Evolutionary conservation across 1,284 basidiomycete genomes (phyloP), one percentile per base, ranked within the genome.

Genomic region (Ustilago nuda): DNA sequence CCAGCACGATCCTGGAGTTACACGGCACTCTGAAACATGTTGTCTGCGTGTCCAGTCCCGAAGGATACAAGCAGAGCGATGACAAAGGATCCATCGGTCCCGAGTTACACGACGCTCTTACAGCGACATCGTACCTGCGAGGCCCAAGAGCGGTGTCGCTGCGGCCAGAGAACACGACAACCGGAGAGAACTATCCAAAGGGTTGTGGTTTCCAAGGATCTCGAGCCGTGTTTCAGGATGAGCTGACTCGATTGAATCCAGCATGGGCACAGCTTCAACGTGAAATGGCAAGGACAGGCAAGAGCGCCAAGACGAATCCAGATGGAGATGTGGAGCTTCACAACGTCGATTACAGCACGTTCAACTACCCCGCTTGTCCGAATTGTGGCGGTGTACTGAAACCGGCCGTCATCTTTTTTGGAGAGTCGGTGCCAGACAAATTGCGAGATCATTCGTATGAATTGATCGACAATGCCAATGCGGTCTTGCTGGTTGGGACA

Each of bases 391-490:
- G 85, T 19, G 69, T 85, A 2, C 66, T 86, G 30, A 86, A 86
- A 67, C 85, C 85, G 0, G 71, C 72, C 12, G 84, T 85, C 17
- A 75, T 83, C 41, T 84, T 86, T 53, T 86, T 86, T 52, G 85
- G 84, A 36, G 85, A 86, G 60, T 79, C 76, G 15, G 81, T 86
- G 5, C 82, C 81, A 12, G 65, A 76, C 27, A 50, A 57, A 13
- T 54, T 84, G 15, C 75, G 78, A 15, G 72, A 80, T 13, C 70
- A 70, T 19, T 74, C 78, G 8, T 74, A 69, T 45, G 33, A 65
- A 12, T 52, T 81, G 36, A 70, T 85, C 6, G 53, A 76, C n/a
- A 53, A 79, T n/a, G 61, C 76, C 17, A 63, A 66, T 8, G 73
- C 79, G 8, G 33, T 86, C 37, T 61, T 86, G 33, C 35, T 85